Base-by-base conservation (phyloP, 1,139 yeast species). In the Pichia norvegensis region DNA sequence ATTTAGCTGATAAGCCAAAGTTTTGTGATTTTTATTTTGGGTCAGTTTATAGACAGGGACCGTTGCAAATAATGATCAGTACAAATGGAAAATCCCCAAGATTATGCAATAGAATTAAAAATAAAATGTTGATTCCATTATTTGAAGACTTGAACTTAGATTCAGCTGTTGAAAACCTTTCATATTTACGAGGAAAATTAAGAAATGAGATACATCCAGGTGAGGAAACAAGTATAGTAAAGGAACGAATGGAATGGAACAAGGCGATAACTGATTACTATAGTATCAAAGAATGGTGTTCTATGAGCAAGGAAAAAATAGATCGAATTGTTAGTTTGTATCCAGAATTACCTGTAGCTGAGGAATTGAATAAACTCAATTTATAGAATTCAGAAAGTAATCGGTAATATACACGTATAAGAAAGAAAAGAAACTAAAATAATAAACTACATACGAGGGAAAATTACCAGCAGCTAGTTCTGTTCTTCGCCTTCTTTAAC, bases 11-110 rank as follows among this genome's bases (percentile, higher is more conserved):
- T 61, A 84, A 84, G 52, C 95, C 95, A 2, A 75, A 77, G 16
- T 67, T 80, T 51, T 86, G 95, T 66, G 95, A 86, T 62, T 86
- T 85, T 62, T 86, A 85, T 66, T 86, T 85, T 63, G 95, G 95
- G 1, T 78, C 90, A 25, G 80, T 83, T 71, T 79, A 79, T 59
- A 74, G 85, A 57, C 78, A 77, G 51, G 95, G 88, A n/a, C 79
- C 81, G 23, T 67, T 86, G 43, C 95, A 85, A 59, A 74, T 86
- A 31, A 82, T 86, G 88, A 82, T 86, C 10, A 79, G 87, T 31
- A 85, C 95, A 20, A 85, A 85, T 59, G 95, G 95, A 9, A 78
- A 80, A 55, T 82, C 90, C 1, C 95, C 95, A 0, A 65, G 95
- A 42, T 72, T 86, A 52, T 83, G 88, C 46, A 73, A 75, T 49